Conservation (phyloP, 2,329 filamentous ascomycete genomes). For the Claviceps quebecensis region DNA sequence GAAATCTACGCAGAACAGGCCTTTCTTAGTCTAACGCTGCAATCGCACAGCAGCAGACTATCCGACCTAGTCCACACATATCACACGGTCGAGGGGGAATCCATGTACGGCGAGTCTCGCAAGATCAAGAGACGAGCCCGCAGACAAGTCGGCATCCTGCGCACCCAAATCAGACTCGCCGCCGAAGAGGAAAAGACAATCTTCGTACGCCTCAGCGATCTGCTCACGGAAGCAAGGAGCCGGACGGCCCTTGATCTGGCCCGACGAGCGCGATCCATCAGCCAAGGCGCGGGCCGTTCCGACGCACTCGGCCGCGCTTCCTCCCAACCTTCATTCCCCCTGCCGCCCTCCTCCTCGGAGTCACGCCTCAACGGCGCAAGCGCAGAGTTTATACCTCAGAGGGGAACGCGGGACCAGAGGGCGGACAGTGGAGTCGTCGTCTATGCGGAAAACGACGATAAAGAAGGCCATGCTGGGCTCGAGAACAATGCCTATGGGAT, state of each 20-base stretch:
- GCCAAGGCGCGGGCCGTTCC: neutral
- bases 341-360: neutral
- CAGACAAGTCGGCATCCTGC: constrained; percentile 29
- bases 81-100: constrained; percentile 20
- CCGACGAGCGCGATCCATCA: constrained; percentile 10
- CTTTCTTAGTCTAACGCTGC: constrained; percentile 30
- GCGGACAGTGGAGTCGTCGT: neutral
- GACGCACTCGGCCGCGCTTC: neutral
- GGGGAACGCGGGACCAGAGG: neutral
- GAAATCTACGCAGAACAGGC: constrained; percentile 31
- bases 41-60: constrained; percentile 24
- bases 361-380: constrained; percentile 16
- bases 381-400: constrained; percentile 19
- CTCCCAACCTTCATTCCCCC: neutral
- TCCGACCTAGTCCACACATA: constrained; percentile 26
- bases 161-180: constrained; percentile 27
- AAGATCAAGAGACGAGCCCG: constrained; percentile 19
- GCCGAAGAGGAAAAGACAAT: constrained; percentile 33
- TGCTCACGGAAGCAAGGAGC: constrained; percentile 34
- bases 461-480: neutral
- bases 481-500: neutral
- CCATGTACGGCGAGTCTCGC: constrained; percentile 11
- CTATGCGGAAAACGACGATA: neutral
- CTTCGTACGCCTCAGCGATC: constrained; percentile 31
- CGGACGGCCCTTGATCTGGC: constrained; percentile 25